Evolutionary conservation across 768 basidiomycete genomes (phyloP).

Genomic region (Cyathus striatus): DNA sequence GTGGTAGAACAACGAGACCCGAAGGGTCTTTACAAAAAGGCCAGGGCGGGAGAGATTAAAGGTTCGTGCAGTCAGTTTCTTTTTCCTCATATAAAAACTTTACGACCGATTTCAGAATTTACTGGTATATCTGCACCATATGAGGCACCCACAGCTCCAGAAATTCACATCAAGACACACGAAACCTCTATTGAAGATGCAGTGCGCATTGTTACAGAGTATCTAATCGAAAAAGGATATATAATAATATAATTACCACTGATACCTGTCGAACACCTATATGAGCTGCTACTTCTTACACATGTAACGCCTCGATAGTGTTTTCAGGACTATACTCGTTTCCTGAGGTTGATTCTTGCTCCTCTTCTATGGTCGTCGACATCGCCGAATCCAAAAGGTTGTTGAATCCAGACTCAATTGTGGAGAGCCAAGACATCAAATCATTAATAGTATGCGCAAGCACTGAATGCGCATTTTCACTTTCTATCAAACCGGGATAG

Average conservation of each 20-base stretch:
- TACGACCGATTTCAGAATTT: conserved; percentile 69
- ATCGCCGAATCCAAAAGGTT: conserved; percentile 53
- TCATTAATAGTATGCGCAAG: conserved; percentile 71
- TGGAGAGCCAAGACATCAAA: conserved; percentile 69
- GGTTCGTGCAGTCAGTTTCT: conserved; percentile 38
- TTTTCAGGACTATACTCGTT: background rate
- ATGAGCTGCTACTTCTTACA: too few relatives aligned
- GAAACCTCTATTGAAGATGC: conserved; percentile 73
- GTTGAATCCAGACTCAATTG: conserved; percentile 68
- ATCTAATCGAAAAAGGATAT: conserved; percentile 66
- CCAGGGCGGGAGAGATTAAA: conserved; percentile 92
- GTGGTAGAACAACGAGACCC: conserved; percentile 93
- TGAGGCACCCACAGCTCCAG: conserved; percentile 79
- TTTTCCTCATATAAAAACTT: too few relatives aligned
- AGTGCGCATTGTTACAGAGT: conserved; percentile 73
- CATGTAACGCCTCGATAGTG: too few relatives aligned
- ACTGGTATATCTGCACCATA: conserved; percentile 98
- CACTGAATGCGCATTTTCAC: conserved; percentile 60
- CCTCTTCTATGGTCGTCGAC: conserved; percentile 58
- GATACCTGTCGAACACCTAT: background rate
- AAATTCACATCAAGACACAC: conserved; percentile 90
- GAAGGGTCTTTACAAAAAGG: conserved; percentile 97
- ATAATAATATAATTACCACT: conserved; percentile 24
- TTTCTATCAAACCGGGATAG: conserved; percentile 49
- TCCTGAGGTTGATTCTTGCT: conserved; percentile 45